Evolutionary conservation across 805 yeast genomes (phyloP).

Genomic region (Candida endomychidarum): DNA sequence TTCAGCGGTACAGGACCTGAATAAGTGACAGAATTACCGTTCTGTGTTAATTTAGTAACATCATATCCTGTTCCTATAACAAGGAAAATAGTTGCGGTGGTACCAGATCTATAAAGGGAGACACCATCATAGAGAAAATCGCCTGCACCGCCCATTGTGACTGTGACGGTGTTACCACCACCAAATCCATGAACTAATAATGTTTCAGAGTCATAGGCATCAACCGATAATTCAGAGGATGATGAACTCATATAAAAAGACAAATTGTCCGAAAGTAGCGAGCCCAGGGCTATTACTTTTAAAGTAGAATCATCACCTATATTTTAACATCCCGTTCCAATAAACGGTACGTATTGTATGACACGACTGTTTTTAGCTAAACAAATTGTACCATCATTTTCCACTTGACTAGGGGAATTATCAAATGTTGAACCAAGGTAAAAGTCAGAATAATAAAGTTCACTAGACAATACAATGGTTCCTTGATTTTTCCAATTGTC

Average conservation of each 20-base stretch:
- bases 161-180: too few relatives aligned
- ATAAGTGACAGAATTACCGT: too few relatives aligned
- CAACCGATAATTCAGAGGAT: neutral
- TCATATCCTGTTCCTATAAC: neutral
- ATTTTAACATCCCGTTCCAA: slow-evolving; percentile 22
- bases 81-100: neutral
- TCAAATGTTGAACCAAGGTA: neutral
- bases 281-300: neutral
- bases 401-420: slow-evolving; percentile 17
- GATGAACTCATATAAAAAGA: neutral
- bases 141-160: too few relatives aligned
- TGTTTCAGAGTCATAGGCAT: too few relatives aligned
- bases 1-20: too few relatives aligned
- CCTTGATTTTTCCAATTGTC: slow-evolving; percentile 22
- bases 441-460: slow-evolving; percentile 15
- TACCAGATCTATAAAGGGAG: neutral
- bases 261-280: neutral
- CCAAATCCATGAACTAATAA: too few relatives aligned
- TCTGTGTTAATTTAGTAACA: neutral
- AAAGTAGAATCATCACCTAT: slow-evolving; percentile 3
- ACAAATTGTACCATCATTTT: slow-evolving; percentile 24
- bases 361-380: slow-evolving; percentile 19
- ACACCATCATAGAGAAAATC: neutral
- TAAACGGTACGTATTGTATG: slow-evolving; percentile 14
- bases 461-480: slow-evolving; percentile 20